phyloP scores from a whole-genome alignment of 1,139 yeast species.

The Zygosaccharomyces sapae region DNA sequence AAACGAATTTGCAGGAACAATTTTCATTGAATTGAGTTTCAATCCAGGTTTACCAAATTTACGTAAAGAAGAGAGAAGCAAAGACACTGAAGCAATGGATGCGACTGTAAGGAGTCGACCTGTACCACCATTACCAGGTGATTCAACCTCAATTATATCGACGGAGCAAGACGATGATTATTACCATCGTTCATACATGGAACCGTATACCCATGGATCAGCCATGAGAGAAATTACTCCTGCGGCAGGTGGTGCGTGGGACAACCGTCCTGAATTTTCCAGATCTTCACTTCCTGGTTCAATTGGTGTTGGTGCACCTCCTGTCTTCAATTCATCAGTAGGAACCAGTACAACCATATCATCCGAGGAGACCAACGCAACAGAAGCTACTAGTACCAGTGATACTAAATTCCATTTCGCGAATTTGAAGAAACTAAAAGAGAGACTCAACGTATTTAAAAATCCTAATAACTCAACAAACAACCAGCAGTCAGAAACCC shows the following conservation, averaged over 20 bases:
- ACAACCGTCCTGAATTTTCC: slow-evolving; percentile 2
- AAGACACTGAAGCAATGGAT: slow-evolving; percentile 25
- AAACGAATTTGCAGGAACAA: slow-evolving; percentile 81
- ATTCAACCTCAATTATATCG: slow-evolving; percentile 4
- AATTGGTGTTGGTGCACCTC: background rate
- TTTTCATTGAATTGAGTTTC: slow-evolving; percentile 87
- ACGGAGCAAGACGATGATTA: background rate
- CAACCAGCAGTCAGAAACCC: slow-evolving; percentile 15
- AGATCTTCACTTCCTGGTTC: background rate
- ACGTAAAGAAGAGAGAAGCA: slow-evolving; percentile 13
- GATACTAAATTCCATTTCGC: slow-evolving; percentile 36
- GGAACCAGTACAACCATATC: slow-evolving; percentile 23
- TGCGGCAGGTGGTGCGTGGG: slow-evolving; percentile 6
- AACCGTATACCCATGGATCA: slow-evolving; percentile 31
- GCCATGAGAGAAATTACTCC: slow-evolving; percentile 29
- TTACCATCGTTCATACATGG: slow-evolving; percentile 2
- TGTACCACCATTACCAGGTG: slow-evolving; percentile 40
- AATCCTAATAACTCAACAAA: slow-evolving; percentile 26
- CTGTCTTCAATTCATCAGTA: slow-evolving; percentile 20
- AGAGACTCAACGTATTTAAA: slow-evolving; percentile 35
- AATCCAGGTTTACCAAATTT: slow-evolving; percentile 56
- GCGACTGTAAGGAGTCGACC: slow-evolving; percentile 34
- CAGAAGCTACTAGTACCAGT: slow-evolving; percentile 23
- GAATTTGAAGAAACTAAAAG: slow-evolving; percentile 34
- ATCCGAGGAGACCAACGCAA: slow-evolving; percentile 23